Evolutionary conservation across 441 rosid genomes (phyloP).

Genomic region (Erodium moschatum): DNA sequence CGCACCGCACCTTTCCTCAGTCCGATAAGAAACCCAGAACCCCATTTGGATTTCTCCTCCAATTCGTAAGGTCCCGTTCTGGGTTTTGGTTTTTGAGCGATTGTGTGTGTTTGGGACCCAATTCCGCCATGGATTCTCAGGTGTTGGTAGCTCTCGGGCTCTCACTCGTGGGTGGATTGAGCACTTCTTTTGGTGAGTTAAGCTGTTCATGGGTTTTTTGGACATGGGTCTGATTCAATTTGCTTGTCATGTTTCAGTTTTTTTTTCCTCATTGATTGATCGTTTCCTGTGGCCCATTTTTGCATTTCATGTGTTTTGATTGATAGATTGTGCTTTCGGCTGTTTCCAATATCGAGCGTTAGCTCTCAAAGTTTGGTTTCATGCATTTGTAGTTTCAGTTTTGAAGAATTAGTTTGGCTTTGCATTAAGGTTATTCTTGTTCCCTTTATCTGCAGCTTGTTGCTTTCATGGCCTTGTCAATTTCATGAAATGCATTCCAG

Average conservation of each 20-base stretch:
- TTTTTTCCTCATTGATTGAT: neutral
- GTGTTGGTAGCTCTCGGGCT: slow-evolving; percentile 71
- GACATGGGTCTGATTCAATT: neutral
- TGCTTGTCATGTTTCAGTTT: neutral
- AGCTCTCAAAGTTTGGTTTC: neutral
- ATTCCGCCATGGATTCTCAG: slow-evolving; percentile 62
- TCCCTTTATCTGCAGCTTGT: neutral
- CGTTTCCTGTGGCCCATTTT: neutral
- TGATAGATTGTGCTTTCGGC: neutral
- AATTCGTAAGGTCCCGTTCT: neutral
- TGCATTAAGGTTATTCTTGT: too few relatives aligned
- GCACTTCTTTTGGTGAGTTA: slow-evolving; percentile 70
- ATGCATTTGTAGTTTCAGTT: neutral
- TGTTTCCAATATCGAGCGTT: neutral
- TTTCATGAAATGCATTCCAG: neutral
- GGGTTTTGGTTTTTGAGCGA: slow-evolving; percentile 12
- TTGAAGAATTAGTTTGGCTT: neutral
- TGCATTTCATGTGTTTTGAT: neutral
- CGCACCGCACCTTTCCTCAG: too few relatives aligned
- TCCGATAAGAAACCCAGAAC: neutral
- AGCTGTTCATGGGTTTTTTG: neutral
- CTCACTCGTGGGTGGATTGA: slow-evolving; percentile 83
- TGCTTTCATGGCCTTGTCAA: neutral
- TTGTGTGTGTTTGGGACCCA: neutral
- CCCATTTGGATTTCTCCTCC: neutral